Evolutionary conservation across 345 rosid genomes (phyloP).

Genomic region (Lepidium didymum): DNA sequence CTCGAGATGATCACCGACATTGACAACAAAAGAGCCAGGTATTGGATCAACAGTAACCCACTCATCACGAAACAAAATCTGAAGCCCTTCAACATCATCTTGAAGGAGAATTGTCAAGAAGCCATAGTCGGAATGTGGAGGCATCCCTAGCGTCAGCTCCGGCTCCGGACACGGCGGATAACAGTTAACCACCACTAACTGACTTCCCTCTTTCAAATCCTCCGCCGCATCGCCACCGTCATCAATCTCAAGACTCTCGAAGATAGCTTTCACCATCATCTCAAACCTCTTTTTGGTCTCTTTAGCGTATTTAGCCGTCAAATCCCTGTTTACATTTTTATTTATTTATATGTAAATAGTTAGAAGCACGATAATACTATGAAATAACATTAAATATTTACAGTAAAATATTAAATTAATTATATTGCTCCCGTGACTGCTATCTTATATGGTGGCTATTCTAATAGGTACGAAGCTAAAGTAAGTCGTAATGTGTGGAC

Average conservation of each 20-base stretch:
- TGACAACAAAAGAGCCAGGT: conserved; percentile 60
- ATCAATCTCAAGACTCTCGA: conserved; percentile 44
- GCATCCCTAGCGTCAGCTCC: conserved; percentile 82
- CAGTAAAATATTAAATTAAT: not conserved
- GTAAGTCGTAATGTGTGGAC: conserved; percentile 4
- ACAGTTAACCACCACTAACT: conserved; percentile 62
- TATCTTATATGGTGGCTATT: not conserved
- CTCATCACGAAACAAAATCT: conserved; percentile 42
- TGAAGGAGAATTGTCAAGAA: conserved; percentile 84
- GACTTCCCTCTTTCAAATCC: conserved; percentile 64
- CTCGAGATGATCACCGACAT: conserved; percentile 95
- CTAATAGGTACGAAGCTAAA: not conserved
- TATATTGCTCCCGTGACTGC: conserved; percentile 11
- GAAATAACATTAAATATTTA: not conserved
- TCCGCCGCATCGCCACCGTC: conserved; percentile 26
- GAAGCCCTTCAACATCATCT: conserved; percentile 72
- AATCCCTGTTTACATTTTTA: conserved; percentile 36
- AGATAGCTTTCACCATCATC: conserved; percentile 56
- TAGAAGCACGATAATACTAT: not conserved
- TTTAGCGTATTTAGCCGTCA: conserved; percentile 60
- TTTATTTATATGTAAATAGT: not conserved
- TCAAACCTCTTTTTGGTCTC: conserved; percentile 57
- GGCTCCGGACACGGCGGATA: conserved; percentile 90
- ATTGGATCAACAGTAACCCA: conserved; percentile 80
- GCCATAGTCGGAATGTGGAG: conserved; percentile 91